Evolutionary conservation across 1,284 basidiomycete genomes (phyloP), one percentile per base, ranked within the genome.

Genomic region (Stereum hirsutum): DNA sequence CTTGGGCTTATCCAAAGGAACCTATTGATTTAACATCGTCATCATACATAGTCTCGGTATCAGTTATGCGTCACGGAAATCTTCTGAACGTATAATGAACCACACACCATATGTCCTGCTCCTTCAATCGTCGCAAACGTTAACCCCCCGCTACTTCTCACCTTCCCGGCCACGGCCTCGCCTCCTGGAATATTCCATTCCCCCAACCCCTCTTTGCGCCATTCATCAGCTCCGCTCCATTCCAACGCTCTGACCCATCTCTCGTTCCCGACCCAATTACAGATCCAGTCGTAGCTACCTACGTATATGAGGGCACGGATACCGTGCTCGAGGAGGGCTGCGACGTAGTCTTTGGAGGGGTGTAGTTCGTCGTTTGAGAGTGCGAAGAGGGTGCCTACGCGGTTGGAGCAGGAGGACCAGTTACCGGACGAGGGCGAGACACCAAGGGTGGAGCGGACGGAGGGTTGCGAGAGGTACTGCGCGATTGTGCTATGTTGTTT

Each of bases 291-390:
- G 45, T 78, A 75, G 2, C 69, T 71, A 2, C 85, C 85, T 4
- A 79, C 81, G 52, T 89, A 89, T 46, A 89, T 76, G 14, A 93
- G 70, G 4, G 82, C 78, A 6, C 74, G 65, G 21, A 93, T 65
- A 1, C 77, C 79, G 21, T 86, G 74, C 55, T 91, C 88, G 17
- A 92, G 74, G 26, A 93, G 70, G 2, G 69, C 78, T 1, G 74
- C 70, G 44, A 90, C 68, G 54, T 90, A 80, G 34, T 72, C 60
- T 51, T 66, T 60, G 0, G 70, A 71, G 3, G 62, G 55, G 47
- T 70, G 71, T 33, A 62, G 53, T 10, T 45, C 37, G 51, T 82
- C 79, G 30, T 62, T 55, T 10, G 61, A 50, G 0, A 20, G 32
- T 6, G 2, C 8, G 52, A 81, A 82, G 0, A 63, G 67, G 1